Base-by-base conservation (phyloP, 306 rosid genomes). In the Biancaea sappan region DNA sequence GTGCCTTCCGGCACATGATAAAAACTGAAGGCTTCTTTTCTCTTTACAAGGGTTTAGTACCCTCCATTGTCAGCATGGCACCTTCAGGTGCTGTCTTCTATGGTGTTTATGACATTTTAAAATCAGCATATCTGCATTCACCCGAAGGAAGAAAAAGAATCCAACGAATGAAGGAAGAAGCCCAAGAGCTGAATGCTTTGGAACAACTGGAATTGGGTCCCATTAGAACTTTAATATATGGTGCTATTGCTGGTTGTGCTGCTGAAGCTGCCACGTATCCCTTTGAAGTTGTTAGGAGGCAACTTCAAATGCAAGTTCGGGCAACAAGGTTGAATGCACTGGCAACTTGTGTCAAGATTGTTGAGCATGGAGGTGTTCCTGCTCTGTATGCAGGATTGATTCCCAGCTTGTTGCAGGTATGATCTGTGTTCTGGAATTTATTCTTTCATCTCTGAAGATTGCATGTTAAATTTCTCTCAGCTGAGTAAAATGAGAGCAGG, bases 81-180 rank as follows among this genome's bases (percentile, higher is more conserved):
- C 99, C 99, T 72, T 84, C 99, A 52, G 96, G 97, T 68, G 99
- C 99, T 29, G 99, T 94, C 56, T 94, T 90, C 81, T 94, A 94
- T 76, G 90, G 96, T 60, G 92, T 94, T 54, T 92, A 94, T 57
- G 99, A 94, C 80, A 90, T 90, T 50, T 77, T 94, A 56, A 94
- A 94, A 80, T 77, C 96, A 22, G 82, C 92, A 38, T 94, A 88
- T 85, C 87, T 94, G 74, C 97, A 75, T 68, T 94, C 97, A 16
- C 93, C 95, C 2, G 86, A 95, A 75, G 99, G 98, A 75, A 90
- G 80, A 86, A 90, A 86, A 86, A 88, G 99, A 84, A 83, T 87
- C 25, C 78, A 79, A 47, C 66, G 79, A 29, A 79, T 94, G 99
- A 90, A 79, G 61, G 86, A 85, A 77, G 86, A 83, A 21, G 85